These are phyloP conservation scores for Euphrasia arctica DNA, from an alignment of 305 asterid species.

Conservation along the genomic window DNA sequence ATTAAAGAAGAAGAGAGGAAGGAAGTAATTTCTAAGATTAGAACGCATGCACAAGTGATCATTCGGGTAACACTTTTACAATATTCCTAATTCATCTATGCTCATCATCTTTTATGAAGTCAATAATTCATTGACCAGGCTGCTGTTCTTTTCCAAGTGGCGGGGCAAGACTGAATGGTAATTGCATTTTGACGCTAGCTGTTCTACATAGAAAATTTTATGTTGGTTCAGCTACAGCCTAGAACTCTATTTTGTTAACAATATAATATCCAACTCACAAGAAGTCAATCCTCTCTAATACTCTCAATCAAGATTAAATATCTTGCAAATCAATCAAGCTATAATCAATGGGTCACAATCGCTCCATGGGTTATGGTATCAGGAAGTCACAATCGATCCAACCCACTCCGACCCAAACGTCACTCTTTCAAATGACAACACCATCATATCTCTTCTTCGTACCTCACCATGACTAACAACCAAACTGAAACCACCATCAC, in stretches of 20 bases:
- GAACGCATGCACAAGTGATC: conserved; percentile 87
- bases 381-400: no score
- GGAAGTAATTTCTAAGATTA: conserved; percentile 61
- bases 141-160: conserved; percentile 84
- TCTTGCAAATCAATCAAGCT: no score
- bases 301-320: no score
- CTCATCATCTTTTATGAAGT: not conserved
- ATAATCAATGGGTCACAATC: no score
- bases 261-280: no score
- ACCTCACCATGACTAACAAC: no score
- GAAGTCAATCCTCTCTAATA: no score
- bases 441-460: no score
- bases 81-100: not conserved
- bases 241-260: not conserved
- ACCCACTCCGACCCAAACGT: no score
- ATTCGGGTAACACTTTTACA: conserved; percentile 56
- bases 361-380: no score
- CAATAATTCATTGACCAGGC: conserved; percentile 53
- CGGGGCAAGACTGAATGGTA: conserved; percentile 50
- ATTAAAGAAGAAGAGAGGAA: conserved; percentile 44
- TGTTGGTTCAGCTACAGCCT: conserved; percentile 11
- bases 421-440: no score
- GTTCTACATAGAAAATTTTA: conserved; percentile 6
- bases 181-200: conserved; percentile 15
- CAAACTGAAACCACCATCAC: no score